Evolutionary conservation across 2,329 filamentous ascomycete genomes (phyloP).

Genomic region (Cladosporium sp.): DNA sequence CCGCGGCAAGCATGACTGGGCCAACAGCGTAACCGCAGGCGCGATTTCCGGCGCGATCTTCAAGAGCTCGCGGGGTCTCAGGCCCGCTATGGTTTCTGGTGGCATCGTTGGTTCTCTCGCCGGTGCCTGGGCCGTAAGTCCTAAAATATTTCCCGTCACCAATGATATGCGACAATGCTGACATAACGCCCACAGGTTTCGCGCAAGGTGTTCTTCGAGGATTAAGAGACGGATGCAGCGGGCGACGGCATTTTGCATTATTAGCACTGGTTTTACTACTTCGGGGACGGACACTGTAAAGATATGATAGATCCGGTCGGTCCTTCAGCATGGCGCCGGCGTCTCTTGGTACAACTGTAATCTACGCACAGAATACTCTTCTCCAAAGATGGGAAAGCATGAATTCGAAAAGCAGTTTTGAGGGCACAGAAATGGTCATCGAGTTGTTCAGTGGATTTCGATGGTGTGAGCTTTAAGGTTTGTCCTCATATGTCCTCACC

Average conservation of each 20-base stretch:
- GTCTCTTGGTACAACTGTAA: conserved; percentile 10
- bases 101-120: conserved; percentile 82
- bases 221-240: background rate
- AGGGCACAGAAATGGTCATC: too few relatives aligned
- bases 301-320: conserved; percentile 11
- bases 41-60: conserved; percentile 87
- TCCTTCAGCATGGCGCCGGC: conserved; percentile 12
- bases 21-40: conserved; percentile 82
- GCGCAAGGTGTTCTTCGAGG: conserved; percentile 11
- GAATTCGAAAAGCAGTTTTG: background rate
- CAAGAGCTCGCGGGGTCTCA: conserved; percentile 85
- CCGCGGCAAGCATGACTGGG: conserved; percentile 79
- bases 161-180: background rate
- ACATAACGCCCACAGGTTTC: background rate
- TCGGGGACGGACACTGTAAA: conserved; percentile 6
- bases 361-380: conserved; percentile 11
- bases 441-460: too few relatives aligned
- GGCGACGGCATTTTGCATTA: background rate
- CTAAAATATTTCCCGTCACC: background rate
- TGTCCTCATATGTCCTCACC: too few relatives aligned
- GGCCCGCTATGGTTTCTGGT: conserved; percentile 91
- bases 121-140: conserved; percentile 81
- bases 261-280: background rate
- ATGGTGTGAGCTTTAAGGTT: too few relatives aligned
- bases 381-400: conserved; percentile 6